Evolutionary conservation across 2,329 filamentous ascomycete species (phyloP).

Genomic region (Lasiodiplodia sp.): DNA sequence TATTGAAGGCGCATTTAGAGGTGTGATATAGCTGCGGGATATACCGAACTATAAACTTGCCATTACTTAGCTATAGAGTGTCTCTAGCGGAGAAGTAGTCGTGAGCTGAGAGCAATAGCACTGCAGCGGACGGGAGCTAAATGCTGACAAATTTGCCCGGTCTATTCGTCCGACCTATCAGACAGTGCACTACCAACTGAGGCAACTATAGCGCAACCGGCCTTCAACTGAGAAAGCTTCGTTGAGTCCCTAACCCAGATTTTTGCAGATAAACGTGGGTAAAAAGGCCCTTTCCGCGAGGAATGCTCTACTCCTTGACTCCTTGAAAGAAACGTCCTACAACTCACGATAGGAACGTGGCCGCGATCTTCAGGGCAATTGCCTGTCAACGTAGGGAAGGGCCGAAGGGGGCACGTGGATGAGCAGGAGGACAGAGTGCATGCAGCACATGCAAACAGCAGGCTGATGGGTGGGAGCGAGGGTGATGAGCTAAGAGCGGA

Average conservation of each 20-base stretch:
- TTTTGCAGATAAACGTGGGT: background rate
- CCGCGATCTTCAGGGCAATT: constrained; percentile 5
- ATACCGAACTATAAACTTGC: too few species aligned
- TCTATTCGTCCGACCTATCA: background rate
- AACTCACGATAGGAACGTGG: background rate
- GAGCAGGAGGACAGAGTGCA: background rate
- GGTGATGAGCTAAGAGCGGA: background rate
- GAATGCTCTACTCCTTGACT: constrained; percentile 7
- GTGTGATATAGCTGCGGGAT: too few species aligned
- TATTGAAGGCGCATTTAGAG: too few species aligned
- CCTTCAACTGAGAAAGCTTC: background rate
- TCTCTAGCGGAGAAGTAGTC: too few species aligned
- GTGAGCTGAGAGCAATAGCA: background rate
- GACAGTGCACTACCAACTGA: background rate
- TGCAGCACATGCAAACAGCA: background rate
- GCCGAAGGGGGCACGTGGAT: constrained; percentile 1
- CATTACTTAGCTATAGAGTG: too few species aligned
- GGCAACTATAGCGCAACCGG: background rate
- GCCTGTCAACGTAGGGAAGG: background rate
- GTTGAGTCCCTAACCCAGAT: background rate
- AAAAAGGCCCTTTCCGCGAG: background rate
- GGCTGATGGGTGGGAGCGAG: background rate
- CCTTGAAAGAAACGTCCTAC: constrained; percentile 1
- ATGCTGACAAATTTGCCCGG: background rate
- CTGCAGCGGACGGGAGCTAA: background rate